Conservation (phyloP, 306 rosid species). For the Carpinus viminea region DNA sequence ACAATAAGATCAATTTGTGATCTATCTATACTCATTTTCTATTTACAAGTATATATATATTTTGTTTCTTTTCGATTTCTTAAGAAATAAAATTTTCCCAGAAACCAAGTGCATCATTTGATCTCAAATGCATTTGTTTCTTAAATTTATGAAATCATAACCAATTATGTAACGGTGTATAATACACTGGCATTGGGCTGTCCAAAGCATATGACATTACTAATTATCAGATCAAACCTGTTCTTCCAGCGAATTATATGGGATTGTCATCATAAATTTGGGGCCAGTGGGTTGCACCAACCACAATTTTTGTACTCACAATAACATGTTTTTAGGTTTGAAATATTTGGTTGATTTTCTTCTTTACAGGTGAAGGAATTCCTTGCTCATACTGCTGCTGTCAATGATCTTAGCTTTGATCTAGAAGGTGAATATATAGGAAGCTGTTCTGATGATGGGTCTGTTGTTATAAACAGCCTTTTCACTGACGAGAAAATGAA, state of each 20-base stretch:
- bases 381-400: constrained; percentile 76
- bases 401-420: constrained; percentile 92
- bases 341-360: constrained; percentile 31
- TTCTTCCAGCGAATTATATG: not conserved
- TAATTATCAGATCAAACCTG: not conserved
- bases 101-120: not conserved
- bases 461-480: constrained; percentile 79
- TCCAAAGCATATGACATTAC: not conserved
- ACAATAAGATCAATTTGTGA: no score
- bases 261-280: not conserved
- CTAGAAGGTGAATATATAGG: constrained; percentile 86
- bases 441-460: constrained; percentile 95
- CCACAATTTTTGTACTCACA: constrained; percentile 21
- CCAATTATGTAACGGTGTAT: not conserved
- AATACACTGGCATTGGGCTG: not conserved
- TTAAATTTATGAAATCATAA: not conserved
- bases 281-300: not conserved
- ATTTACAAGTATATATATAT: no score
- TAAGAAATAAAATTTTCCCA: not conserved
- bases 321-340: constrained; percentile 17
- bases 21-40: no score
- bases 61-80: no score
- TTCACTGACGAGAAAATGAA: constrained; percentile 83
- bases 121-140: not conserved
- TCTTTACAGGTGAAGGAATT: constrained; percentile 83